A percentile compares a stretch with the other conserved stretches of the same genome.
These are phyloP conservation scores for Lycium ferocissimum DNA, from an alignment of 257 asterid species.

Conservation along the genomic window DNA sequence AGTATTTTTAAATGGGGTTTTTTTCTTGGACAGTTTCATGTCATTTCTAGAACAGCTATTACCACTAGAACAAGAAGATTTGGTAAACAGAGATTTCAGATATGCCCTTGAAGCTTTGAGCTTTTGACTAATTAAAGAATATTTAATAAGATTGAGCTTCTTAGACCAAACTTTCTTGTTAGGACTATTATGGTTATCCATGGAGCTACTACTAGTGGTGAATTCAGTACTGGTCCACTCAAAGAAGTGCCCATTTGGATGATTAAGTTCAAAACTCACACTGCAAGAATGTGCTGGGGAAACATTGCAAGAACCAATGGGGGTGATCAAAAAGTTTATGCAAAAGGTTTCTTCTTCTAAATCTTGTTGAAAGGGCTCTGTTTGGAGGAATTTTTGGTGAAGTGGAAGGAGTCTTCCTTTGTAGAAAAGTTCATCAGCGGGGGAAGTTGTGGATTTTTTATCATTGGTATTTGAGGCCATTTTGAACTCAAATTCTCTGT, in stretches of 20 bases:
- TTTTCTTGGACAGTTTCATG: too few species aligned
- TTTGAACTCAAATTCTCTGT: constrained; percentile 78
- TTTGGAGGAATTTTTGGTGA: constrained; percentile 42
- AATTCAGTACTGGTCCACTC: constrained; percentile 50
- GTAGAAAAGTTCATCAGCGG: constrained; percentile 87
- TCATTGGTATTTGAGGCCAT: constrained; percentile 47
- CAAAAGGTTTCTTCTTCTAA: constrained; percentile 19
- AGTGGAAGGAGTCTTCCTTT: constrained; percentile 88
- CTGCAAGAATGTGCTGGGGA: constrained; percentile 50
- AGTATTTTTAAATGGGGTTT: too few species aligned
- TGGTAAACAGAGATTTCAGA: constrained; percentile 27
- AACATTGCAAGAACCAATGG: neutral
- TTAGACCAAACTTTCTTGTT: constrained; percentile 37
- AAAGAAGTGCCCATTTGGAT: constrained; percentile 48
- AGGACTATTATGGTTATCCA: constrained; percentile 8
- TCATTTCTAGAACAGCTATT: too few species aligned
- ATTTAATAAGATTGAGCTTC: constrained; percentile 30
- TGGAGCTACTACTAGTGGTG: constrained; percentile 30
- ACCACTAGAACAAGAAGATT: neutral
- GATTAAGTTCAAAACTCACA: constrained; percentile 52
- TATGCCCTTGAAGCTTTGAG: constrained; percentile 31
- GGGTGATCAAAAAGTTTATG: constrained; percentile 39
- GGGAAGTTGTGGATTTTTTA: constrained; percentile 42
- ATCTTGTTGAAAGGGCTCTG: constrained; percentile 23
- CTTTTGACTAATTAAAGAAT: constrained; percentile 24